Evolutionary conservation across 257 asterid species (phyloP).

Genomic region (Knoxia roxburghii): DNA sequence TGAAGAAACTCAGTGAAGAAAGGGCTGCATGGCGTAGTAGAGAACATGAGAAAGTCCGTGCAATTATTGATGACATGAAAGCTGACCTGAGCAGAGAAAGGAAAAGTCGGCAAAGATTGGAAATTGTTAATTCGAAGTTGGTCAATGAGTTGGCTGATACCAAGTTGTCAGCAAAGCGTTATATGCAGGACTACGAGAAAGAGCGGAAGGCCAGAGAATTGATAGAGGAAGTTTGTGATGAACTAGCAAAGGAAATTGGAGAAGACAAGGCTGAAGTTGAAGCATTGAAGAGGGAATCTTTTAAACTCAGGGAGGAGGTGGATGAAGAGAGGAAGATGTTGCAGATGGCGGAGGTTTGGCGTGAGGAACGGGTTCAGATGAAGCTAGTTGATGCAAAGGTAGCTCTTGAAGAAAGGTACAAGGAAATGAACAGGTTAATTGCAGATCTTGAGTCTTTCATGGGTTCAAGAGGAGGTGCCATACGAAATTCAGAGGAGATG

Average conservation of each 20-base stretch:
- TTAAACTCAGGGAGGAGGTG: slow-evolving; percentile 48
- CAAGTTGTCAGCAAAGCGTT: slow-evolving; percentile 51
- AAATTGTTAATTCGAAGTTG: slow-evolving; percentile 53
- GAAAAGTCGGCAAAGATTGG: slow-evolving; percentile 53
- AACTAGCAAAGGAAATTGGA: slow-evolving; percentile 64
- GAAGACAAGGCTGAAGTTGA: slow-evolving; percentile 59
- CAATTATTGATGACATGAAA: slow-evolving; percentile 48
- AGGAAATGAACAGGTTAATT: slow-evolving; percentile 46
- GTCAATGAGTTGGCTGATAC: slow-evolving; percentile 51
- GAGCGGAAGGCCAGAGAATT: slow-evolving; percentile 58
- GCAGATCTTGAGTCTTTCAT: slow-evolving; percentile 43
- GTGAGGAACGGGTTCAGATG: slow-evolving; percentile 75
- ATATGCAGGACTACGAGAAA: slow-evolving; percentile 49
- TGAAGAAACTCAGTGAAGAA: slow-evolving; percentile 58
- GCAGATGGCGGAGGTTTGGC: slow-evolving; percentile 83
- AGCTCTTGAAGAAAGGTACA: slow-evolving; percentile 57
- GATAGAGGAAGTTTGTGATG: slow-evolving; percentile 72
- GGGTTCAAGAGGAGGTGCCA: slow-evolving; percentile 21
- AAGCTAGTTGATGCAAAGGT: slow-evolving; percentile 66
- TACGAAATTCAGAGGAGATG: slow-evolving; percentile 34
- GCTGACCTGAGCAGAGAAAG: slow-evolving; percentile 45
- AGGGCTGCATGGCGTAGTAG: slow-evolving; percentile 57
- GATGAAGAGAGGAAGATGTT: slow-evolving; percentile 71
- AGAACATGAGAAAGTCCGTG: slow-evolving; percentile 62
- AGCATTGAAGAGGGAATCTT: slow-evolving; percentile 51